Conservation (phyloP, 1,284 basidiomycete genomes). For the Moniliella sp. region DNA sequence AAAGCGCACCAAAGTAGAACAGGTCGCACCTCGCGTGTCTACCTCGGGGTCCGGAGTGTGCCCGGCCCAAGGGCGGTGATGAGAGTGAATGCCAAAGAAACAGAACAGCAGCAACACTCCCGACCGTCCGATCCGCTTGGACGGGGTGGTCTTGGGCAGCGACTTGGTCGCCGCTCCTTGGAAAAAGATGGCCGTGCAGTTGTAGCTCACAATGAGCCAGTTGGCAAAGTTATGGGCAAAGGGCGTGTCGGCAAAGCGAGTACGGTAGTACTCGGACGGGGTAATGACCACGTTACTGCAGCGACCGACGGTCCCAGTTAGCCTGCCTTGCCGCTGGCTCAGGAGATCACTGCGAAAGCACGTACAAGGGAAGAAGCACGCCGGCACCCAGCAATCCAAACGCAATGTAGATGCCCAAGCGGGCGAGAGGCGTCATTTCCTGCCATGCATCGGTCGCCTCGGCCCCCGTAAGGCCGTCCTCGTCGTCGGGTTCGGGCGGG, state of each 20-base stretch:
- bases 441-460: background rate
- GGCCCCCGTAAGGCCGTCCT: too few relatives aligned
- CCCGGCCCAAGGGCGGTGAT: background rate
- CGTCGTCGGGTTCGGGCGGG: too few relatives aligned
- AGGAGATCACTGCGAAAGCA: too few relatives aligned
- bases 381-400: slow-evolving; percentile 2
- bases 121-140: background rate
- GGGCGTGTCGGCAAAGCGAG: slow-evolving; percentile 8
- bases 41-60: background rate
- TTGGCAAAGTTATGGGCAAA: slow-evolving; percentile 15
- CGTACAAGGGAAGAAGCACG: slow-evolving; percentile 1
- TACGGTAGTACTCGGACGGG: slow-evolving; percentile 22
- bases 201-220: slow-evolving; percentile 21
- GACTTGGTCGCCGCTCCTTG: slow-evolving; percentile 7
- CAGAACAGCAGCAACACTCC: background rate
- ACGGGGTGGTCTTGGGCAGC: slow-evolving; percentile 1
- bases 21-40: too few relatives aligned
- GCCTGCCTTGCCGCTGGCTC: too few relatives aligned
- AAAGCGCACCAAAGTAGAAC: slow-evolving; percentile 12
- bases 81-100: background rate
- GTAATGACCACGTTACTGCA: slow-evolving; percentile 23
- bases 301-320: too few relatives aligned
- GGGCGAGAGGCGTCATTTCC: background rate
- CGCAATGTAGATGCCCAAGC: background rate
- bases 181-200: slow-evolving; percentile 16